Evolutionary conservation across 345 rosid genomes (phyloP), one percentile per base, ranked within the genome.

Genomic region (Citrus reticulata): DNA sequence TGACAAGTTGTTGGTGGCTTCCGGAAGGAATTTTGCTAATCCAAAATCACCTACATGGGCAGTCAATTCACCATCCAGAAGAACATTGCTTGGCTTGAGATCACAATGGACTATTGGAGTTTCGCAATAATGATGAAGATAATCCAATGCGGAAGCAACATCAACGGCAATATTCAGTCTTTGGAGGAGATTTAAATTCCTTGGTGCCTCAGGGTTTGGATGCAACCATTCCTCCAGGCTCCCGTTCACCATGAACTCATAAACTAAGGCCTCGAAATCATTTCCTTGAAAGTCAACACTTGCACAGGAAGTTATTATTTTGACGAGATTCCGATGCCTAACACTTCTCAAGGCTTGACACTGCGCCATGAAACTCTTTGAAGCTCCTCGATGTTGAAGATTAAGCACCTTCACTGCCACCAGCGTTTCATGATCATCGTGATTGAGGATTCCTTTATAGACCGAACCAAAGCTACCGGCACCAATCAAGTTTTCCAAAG

Each of bases 211-310:
- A 35, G 14, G 14, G 34, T 20, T 29, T 2, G 79, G 65, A 66
- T 77, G 73, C 74, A 77, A 37, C 73, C 79, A 77, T 27, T 72
- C 49, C 62, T 78, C 81, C 17, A 78, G n/a, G 46, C 64, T 78
- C 62, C 76, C 81, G n/a, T 78, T 78, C 1, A 9, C 54, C 73
- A 66, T 73, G 30, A 68, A 80, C 25, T 77, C 79, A 9, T 46
- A 79, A n/a, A 86, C 79, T 5, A 86, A 24, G 39, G 89, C 87
- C 65, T 74, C 76, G 77, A 85, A 85, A 46, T 75, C 84, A 63
- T 57, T 58, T 2, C 83, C 86, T 51, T 68, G 29, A 10, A 58
- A 20, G 32, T 81, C 72, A 20, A 86, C 54, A 46, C 81, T 77
- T n/a, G 82, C 79, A 70, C 84, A 81, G 16, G 57, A 61, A n/a